Evolutionary conservation across 305 asterid genomes (phyloP).

Genomic region (Fraxinus angustifolia): DNA sequence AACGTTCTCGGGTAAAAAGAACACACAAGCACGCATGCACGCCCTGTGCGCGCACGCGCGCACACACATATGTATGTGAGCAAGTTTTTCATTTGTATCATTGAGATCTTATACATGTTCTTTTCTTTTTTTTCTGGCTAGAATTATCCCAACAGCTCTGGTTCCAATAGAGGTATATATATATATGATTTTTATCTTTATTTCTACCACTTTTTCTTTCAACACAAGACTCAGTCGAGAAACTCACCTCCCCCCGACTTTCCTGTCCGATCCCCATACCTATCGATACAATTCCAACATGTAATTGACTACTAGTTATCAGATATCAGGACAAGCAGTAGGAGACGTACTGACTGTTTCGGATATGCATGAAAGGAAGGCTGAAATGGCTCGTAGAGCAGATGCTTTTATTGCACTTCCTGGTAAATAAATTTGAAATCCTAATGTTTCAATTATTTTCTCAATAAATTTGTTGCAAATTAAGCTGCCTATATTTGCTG

Average conservation of each 20-base stretch:
- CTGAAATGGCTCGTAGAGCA: constrained; percentile 60
- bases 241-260: background rate
- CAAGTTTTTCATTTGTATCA: background rate
- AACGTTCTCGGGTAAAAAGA: constrained; percentile 46
- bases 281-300: background rate
- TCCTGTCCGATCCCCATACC: background rate
- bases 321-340: constrained; percentile 60
- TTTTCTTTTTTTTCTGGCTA: constrained; percentile 15
- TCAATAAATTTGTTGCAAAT: background rate
- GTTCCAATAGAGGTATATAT: constrained; percentile 52
- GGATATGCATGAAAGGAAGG: constrained; percentile 72
- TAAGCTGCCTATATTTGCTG: background rate
- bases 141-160: constrained; percentile 66
- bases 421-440: constrained; percentile 23
- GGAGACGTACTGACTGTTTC: constrained; percentile 59
- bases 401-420: constrained; percentile 66
- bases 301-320: background rate
- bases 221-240: background rate
- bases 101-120: constrained; percentile 15
- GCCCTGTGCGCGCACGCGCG: background rate
- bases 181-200: background rate
- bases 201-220: background rate
- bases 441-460: background rate
- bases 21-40: background rate
- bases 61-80: background rate